Base-by-base conservation (phyloP, 1,284 basidiomycete genomes). In the Sanghuangporus weigelae region DNA sequence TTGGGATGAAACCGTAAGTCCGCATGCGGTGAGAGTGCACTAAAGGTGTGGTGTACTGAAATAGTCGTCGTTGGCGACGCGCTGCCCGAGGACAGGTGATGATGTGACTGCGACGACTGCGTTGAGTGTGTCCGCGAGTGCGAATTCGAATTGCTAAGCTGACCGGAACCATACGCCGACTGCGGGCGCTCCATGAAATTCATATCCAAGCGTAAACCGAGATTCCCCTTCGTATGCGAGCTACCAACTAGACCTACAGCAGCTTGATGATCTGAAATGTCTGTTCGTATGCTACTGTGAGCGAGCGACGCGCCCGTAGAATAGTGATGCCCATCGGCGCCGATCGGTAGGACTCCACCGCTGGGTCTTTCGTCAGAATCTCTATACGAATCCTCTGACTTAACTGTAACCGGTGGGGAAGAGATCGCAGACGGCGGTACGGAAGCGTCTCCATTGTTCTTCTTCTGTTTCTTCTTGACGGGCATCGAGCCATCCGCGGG, bases 381-480 rank as follows among this genome's bases (percentile, higher is more conserved):
- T 36, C 51, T 54, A 26, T 44, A 19, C 5, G 35, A n/a, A 19
- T 39, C 58, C 35, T 61, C 59, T 19, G 59, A 59, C 38, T 59
- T 59, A 10, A 59, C 57, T 19, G 35, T 42, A n/a, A 26, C 16
- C 11, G 53, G n/a, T 1, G 53, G 53, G 11, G 53, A 54, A n/a
- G 53, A 7, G 11, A n/a, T 19, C 14, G 53, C 19, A 16, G 53
- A 35, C 4, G 53, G 38, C 1, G 16, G 23, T 46, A 46, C 16
- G 6, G 44, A n/a, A 38, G 53, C 53, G 11, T n/a, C 23, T 0
- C 21, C 44, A 19, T 46, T 67, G 38, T 68, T 71, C 21, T 71
- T 71, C 69, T 78, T 80, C 68, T 82, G 82, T 73, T 82, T 86
- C 75, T 86, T 84, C 77, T 86, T 88, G 49, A 83, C 74, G 63